Percentiles rank a stretch among this genome's conserved stretches.
phyloP scores from a whole-genome alignment of 495 filamentous ascomycete genomes.

The Tuber magnatum region DNA sequence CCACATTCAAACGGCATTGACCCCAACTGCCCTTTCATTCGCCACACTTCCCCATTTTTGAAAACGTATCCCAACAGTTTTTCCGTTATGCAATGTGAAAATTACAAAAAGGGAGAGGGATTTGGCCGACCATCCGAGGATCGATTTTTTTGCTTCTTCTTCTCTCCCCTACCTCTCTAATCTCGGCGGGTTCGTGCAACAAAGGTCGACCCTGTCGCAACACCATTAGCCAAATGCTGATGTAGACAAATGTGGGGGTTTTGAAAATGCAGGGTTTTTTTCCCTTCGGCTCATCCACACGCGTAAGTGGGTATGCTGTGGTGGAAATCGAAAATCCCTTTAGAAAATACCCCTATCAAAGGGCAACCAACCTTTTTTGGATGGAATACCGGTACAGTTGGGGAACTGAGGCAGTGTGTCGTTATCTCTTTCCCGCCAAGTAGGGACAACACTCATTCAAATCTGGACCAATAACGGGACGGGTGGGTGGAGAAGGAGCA shows the following conservation, averaged over 20 bases:
- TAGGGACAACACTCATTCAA: neutral
- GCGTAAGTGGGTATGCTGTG: neutral
- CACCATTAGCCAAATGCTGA: neutral
- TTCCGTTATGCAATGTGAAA: neutral
- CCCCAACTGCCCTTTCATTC: neutral
- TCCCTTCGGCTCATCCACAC: neutral
- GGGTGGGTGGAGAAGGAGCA: neutral
- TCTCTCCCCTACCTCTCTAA: neutral
- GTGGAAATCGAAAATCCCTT: neutral
- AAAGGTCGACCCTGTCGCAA: neutral
- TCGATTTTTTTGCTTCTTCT: neutral
- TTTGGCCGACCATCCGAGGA: neutral
- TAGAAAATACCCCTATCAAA: neutral
- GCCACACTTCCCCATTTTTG: neutral
- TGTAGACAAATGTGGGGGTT: neutral
- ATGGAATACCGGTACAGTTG: neutral
- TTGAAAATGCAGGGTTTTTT: neutral
- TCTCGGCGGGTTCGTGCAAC: neutral
- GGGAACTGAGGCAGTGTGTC: neutral
- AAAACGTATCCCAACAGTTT: neutral
- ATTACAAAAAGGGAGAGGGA: neutral
- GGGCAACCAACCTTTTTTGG: neutral
- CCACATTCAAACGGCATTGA: neutral
- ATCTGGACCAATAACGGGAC: neutral
- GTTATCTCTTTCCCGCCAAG: constrained; percentile 2